Percentiles rank a stretch among this genome's conserved stretches.
These are phyloP conservation scores for Gonapodya sp. DNA, from an alignment of 192 early-diverging fungal species.

Conservation along the genomic window DNA sequence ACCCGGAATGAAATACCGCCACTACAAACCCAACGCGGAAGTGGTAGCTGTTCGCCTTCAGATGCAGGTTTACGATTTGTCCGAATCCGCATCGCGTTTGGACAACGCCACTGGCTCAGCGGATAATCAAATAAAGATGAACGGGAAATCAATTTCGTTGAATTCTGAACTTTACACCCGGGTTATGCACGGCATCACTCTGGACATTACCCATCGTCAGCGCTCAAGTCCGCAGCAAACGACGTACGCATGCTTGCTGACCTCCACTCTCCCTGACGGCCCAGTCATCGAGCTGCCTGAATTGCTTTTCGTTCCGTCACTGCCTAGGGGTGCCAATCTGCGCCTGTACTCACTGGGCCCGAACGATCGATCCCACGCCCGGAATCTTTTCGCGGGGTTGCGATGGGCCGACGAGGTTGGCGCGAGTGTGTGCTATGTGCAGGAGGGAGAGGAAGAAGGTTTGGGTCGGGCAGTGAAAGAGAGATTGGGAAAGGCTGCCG, in stretches of 20 bases:
- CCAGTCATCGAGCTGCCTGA: neutral
- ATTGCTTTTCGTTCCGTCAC: neutral
- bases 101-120: neutral
- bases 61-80: too few relatives aligned
- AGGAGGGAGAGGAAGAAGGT: neutral
- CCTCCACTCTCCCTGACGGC: neutral
- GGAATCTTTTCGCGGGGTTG: neutral
- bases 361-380: neutral
- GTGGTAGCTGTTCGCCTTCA: conserved; percentile 38
- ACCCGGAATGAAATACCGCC: conserved; percentile 99
- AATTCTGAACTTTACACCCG: neutral
- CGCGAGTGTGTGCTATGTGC: neutral
- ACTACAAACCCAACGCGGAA: conserved; percentile 86
- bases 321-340: neutral
- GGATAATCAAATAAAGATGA: neutral
- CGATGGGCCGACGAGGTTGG: neutral
- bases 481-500: conserved; percentile 4
- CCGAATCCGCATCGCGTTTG: neutral
- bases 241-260: neutral
- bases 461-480: neutral
- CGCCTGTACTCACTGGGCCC: neutral
- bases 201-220: neutral
- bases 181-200: neutral
- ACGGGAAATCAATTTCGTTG: neutral
- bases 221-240: neutral